A percentile compares a stretch with the other conserved stretches of the same genome.
These are phyloP conservation scores for Begonia loranthoides DNA, from an alignment of 306 rosid genomes.

Conservation along the genomic window DNA sequence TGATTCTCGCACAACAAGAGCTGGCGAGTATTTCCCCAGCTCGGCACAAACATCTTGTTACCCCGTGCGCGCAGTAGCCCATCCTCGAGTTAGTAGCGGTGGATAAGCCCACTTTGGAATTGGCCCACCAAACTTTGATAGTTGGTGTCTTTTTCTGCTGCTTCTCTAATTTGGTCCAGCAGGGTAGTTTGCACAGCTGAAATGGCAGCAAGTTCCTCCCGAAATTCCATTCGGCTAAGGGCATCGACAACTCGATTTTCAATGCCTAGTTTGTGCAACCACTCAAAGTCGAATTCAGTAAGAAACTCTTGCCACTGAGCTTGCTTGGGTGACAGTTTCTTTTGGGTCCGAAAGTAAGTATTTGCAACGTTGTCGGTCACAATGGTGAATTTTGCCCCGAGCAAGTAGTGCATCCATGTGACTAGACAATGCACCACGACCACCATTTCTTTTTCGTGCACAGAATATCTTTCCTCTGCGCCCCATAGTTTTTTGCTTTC, in stretches of 20 bases:
- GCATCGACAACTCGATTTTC: not conserved
- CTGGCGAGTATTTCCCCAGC: not conserved
- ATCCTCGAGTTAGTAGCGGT: too few species aligned
- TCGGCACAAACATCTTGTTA: not conserved
- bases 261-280: not conserved
- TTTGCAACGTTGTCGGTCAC: too few species aligned
- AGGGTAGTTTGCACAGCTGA: not conserved
- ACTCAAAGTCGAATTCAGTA: not conserved
- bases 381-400: not conserved
- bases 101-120: too few species aligned
- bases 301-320: not conserved
- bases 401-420: slow-evolving; percentile 2
- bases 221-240: not conserved
- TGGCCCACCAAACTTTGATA: too few species aligned
- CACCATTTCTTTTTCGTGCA: slow-evolving; percentile 6
- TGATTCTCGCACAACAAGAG: not conserved
- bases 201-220: not conserved
- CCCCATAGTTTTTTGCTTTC: slow-evolving; percentile 3
- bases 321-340: too few species aligned
- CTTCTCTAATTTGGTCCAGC: too few species aligned
- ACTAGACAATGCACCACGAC: not conserved
- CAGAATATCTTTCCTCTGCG: not conserved
- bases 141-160: too few species aligned
- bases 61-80: not conserved
- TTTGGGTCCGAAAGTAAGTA: too few species aligned